Base-by-base conservation (phyloP, 768 basidiomycete genomes). In the Mycena amicta region DNA sequence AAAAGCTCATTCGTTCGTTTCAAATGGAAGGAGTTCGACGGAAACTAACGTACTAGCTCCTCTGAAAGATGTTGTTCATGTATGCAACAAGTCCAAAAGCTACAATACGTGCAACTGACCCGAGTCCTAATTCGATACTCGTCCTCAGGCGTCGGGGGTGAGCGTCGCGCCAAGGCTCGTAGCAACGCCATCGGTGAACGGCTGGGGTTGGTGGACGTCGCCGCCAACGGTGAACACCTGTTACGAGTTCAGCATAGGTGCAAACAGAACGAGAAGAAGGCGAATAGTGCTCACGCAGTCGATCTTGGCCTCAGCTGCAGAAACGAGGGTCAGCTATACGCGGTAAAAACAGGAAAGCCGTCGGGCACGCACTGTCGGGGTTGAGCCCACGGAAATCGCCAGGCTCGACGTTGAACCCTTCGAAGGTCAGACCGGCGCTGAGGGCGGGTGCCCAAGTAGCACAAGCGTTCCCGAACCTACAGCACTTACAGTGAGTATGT, bases 321-420 rank as follows among this genome's bases (percentile, higher is more conserved):
- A 49, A 26, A 49, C 27, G 6, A 27, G 27, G 12, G 12, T 49
- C 47, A 6, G 11, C 8, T 26, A 25, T 4, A 25, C 6, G 26
- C 12, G 27, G 5, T 27, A 27, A 4, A 49, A 22, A 23, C 6
- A 45, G 43, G 43, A 23, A 45, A 45, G 11, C 43, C n/a, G n/a
- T n/a, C n/a, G n/a, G n/a, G n/a, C n/a, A 54, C 58, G 33, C 37
- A 59, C 58, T 59, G 23, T 54, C 52, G 16, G 46, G 12, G 26
- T 59, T 53, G 1, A 5, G 18, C 25, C 58, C 53, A 1, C 12
- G 13, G 53, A 26, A 60, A 20, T 60, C 54, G 11, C 59, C 59
- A 0, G 59, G 59, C 43, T 46, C 12, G 31, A 55, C 33, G 20
- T 45, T 18, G 41, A 28, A 28, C 0, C 13, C 25, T 1, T 0